Evolutionary conservation across 116 monocot genomes (phyloP).

Genomic region (Posidonia oceanica): DNA sequence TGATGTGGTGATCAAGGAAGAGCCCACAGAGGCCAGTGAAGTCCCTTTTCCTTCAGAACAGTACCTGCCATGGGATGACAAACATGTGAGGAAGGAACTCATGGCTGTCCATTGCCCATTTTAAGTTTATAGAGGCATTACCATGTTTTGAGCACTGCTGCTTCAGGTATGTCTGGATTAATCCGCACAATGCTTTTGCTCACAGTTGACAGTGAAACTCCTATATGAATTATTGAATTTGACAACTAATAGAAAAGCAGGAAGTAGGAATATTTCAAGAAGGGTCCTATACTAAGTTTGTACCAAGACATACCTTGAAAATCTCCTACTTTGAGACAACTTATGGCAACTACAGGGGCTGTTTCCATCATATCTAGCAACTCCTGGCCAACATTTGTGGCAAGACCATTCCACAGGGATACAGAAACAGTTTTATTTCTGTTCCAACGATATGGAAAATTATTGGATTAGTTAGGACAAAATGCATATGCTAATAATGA

Average conservation of each 20-base stretch:
- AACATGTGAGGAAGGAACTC: neutral
- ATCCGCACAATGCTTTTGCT: slow-evolving; percentile 61
- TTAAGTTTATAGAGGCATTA: slow-evolving; percentile 5
- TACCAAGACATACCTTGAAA: slow-evolving; percentile 55
- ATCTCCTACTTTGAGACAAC: slow-evolving; percentile 82
- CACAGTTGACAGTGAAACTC: slow-evolving; percentile 77
- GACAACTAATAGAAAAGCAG: neutral
- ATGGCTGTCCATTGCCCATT: too few relatives aligned
- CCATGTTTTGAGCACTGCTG: slow-evolving; percentile 69
- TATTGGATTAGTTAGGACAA: neutral
- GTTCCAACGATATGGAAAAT: slow-evolving; percentile 1
- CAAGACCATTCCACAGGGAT: slow-evolving; percentile 72
- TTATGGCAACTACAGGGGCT: slow-evolving; percentile 73
- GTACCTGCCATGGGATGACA: slow-evolving; percentile 39
- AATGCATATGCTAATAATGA: neutral
- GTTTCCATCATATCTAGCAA: slow-evolving; percentile 66
- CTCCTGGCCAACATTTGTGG: slow-evolving; percentile 49
- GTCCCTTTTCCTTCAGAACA: slow-evolving; percentile 66
- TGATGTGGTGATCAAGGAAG: slow-evolving; percentile 31
- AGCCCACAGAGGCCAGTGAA: slow-evolving; percentile 49
- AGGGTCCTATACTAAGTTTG: too few relatives aligned
- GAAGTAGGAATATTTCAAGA: too few relatives aligned
- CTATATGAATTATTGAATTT: slow-evolving; percentile 14
- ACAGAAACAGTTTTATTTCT: slow-evolving; percentile 80
- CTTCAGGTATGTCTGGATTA: slow-evolving; percentile 78